phyloP scores from a whole-genome alignment of 768 basidiomycete genomes.

The Sporobolomyces pararoseus region DNA sequence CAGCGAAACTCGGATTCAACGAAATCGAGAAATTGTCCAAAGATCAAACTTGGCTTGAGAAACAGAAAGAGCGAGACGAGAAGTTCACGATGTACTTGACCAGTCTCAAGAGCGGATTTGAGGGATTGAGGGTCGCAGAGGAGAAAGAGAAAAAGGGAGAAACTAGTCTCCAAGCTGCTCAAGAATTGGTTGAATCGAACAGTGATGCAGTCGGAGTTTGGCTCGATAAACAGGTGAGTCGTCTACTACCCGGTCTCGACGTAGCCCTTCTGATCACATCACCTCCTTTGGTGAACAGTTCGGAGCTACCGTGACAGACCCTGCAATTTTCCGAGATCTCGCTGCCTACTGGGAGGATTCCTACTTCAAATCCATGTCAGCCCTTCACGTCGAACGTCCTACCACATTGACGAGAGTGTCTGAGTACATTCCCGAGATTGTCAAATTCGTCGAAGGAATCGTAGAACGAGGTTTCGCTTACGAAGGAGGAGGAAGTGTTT shows the following conservation, averaged over 20 bases:
- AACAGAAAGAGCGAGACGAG: slow-evolving; percentile 72
- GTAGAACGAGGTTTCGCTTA: slow-evolving; percentile 81
- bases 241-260: neutral
- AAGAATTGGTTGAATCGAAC: slow-evolving; percentile 65
- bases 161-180: slow-evolving; percentile 23
- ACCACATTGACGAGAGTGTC: slow-evolving; percentile 91
- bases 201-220: slow-evolving; percentile 69
- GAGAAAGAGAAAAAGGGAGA: slow-evolving; percentile 47
- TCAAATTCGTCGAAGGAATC: slow-evolving; percentile 78
- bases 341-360: slow-evolving; percentile 82
- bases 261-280: too few relatives aligned
- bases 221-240: slow-evolving; percentile 67
- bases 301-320: slow-evolving; percentile 77
- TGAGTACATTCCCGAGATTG: slow-evolving; percentile 94
- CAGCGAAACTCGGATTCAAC: slow-evolving; percentile 54
- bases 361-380: slow-evolving; percentile 88
- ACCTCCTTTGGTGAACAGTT: slow-evolving; percentile 53
- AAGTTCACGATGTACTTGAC: slow-evolving; percentile 87
- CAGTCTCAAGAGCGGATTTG: slow-evolving; percentile 58
- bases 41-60: slow-evolving; percentile 65
- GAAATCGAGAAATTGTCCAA: slow-evolving; percentile 54
- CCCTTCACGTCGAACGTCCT: slow-evolving; percentile 78
- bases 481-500: slow-evolving; percentile 52
- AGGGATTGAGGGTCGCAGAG: slow-evolving; percentile 8
- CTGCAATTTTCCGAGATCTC: slow-evolving; percentile 72